Evolutionary conservation across 371 early-diverging fungal species (phyloP).

Genomic region (Mortierella sp.): DNA sequence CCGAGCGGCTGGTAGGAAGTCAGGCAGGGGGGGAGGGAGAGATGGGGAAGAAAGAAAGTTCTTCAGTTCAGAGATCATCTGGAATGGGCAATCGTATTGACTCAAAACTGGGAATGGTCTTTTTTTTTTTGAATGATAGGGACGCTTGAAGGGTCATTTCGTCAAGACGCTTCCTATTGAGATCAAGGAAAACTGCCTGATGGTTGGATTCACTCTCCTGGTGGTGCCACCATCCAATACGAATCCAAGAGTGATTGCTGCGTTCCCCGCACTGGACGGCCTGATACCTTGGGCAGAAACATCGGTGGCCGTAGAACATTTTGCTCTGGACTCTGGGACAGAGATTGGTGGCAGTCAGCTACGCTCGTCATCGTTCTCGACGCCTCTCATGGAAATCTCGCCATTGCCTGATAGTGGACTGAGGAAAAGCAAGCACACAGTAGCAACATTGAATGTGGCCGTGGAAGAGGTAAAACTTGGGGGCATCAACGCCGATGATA

Average conservation of each 20-base stretch:
- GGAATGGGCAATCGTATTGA: too few relatives aligned
- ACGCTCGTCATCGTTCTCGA: conserved; percentile 9
- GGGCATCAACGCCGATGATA: background rate
- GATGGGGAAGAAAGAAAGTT: too few relatives aligned
- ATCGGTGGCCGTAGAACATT: conserved; percentile 46
- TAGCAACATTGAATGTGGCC: conserved; percentile 26
- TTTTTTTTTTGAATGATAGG: too few relatives aligned
- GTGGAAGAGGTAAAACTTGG: conserved; percentile 36
- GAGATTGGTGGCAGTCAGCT: background rate
- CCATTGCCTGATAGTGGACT: conserved; percentile 15
- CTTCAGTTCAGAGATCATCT: too few relatives aligned
- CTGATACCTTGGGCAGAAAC: conserved; percentile 50
- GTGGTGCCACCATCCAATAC: conserved; percentile 27
- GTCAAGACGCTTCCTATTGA: conserved; percentile 37
- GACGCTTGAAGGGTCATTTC: conserved; percentile 32
- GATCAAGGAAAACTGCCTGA: conserved; percentile 31
- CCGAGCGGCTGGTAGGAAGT: background rate
- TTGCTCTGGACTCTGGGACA: conserved; percentile 9
- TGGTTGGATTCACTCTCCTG: conserved; percentile 48
- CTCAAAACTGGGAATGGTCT: too few relatives aligned
- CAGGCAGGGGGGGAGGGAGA: background rate
- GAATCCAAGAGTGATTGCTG: conserved; percentile 18
- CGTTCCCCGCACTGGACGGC: conserved; percentile 41
- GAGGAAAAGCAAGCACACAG: conserved; percentile 44
- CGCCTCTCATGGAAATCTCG: conserved; percentile 27